Percentiles rank a stretch among this genome's conserved stretches.
These are phyloP conservation scores for Phytophthora vignae DNA, from an alignment of 352 stramenopile genomes.

Conservation along the genomic window DNA sequence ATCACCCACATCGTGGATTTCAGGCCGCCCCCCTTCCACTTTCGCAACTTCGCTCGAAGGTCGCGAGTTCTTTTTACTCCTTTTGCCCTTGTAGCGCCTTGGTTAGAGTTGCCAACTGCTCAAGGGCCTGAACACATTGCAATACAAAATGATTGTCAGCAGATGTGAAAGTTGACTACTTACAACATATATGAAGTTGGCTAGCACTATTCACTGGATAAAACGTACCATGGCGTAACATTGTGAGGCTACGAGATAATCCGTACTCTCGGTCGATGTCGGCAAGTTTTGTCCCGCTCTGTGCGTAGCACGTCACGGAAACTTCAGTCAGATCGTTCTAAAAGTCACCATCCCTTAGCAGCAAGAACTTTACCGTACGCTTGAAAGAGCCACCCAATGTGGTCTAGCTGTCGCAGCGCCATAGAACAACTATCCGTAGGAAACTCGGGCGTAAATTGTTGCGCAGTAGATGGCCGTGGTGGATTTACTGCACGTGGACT, in stretches of 20 bases:
- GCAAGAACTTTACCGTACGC: neutral
- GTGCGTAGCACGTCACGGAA: neutral
- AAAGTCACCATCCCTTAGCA: neutral
- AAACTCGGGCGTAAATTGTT: neutral
- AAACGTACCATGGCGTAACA: slow-evolving; percentile 4
- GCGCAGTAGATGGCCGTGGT: neutral
- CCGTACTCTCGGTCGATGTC: neutral
- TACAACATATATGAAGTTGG: too few relatives aligned
- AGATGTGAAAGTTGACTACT: neutral
- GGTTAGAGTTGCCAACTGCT: neutral
- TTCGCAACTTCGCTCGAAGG: too few relatives aligned
- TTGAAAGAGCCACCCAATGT: slow-evolving; percentile 13
- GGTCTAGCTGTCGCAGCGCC: slow-evolving; percentile 8
- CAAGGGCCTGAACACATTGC: neutral
- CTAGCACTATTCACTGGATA: neutral
- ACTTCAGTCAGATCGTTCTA: neutral
- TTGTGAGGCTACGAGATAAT: slow-evolving; percentile 8
- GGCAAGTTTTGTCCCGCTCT: slow-evolving; percentile 8
- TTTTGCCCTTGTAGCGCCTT: neutral
- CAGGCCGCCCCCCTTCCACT: too few relatives aligned
- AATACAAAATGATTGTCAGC: neutral
- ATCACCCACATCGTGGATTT: too few relatives aligned
- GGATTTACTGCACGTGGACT: neutral
- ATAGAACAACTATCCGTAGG: neutral
- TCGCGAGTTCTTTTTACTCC: neutral